Base-by-base conservation (phyloP, 805 yeast genomes). In the Kuraishia ogatae region DNA sequence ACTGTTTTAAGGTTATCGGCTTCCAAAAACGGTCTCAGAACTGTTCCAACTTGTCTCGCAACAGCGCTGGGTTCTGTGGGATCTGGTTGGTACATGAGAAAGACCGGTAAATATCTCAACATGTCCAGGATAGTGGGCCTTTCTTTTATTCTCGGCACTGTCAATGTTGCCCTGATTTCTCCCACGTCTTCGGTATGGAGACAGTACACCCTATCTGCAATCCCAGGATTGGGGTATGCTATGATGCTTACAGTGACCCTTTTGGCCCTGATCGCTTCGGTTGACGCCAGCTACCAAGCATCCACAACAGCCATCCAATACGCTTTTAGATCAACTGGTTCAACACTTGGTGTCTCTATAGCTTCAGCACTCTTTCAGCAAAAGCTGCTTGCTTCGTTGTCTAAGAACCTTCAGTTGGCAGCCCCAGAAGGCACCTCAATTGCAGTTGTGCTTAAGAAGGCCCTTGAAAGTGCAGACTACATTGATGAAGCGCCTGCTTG, bases 221-320 rank as follows among this genome's bases (percentile, higher is more conserved):
- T 81, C n/a, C 80, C 81, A 7, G 89, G 91, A 1, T 67, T 81
- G 22, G 86, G 85, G 1, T 85, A 84, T 62, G 79, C 92, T 1
- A 68, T 79, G 6, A 74, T 82, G 69, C 71, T 87, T 58, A 87
- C 93, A 0, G 80, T 86, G 2, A 82, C 91, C 0, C 71, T 87
- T 49, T 67, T 87, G 47, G 86, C 93, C 0, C 74, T 87, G 65
- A 85, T 87, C 54, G 84, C 92, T 0, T 80, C 92, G 1, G 91
- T 84, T 3, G 84, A 87, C 13, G 69, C 74, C 26, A 79, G 80
- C 56, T 78, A 74, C 64, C 94, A 87, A 67, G 96, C 96, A 1
- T 80, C 89, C 13, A 83, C 91, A 1, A 89, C 96, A 0, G 86
- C 94, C 0, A 85, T 89, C 55, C 93, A 88, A 64, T 89, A 89